phyloP scores from a whole-genome alignment of 2,329 filamentous ascomycete species.

The Neonectria coccinea region DNA sequence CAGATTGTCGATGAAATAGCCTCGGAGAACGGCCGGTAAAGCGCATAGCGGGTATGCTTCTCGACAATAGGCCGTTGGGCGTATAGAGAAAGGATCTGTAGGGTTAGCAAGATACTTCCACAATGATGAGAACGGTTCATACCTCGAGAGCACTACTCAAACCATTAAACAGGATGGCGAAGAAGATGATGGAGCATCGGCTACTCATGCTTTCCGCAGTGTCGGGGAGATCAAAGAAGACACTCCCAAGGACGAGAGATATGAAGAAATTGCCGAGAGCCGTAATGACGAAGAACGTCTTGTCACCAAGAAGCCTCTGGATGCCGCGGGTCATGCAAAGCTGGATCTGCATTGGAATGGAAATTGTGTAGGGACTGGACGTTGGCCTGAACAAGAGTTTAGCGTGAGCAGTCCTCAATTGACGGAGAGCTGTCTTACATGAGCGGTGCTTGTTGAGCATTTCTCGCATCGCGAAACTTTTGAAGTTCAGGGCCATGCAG shows the following conservation, averaged over 20 bases:
- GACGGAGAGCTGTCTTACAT: slow-evolving; percentile 17
- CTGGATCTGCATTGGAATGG: slow-evolving; percentile 57
- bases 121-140: neutral
- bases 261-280: slow-evolving; percentile 54
- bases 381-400: slow-evolving; percentile 25
- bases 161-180: slow-evolving; percentile 64
- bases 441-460: slow-evolving; percentile 29
- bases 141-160: slow-evolving; percentile 51
- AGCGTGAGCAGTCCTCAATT: neutral
- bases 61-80: slow-evolving; percentile 49
- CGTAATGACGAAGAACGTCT: slow-evolving; percentile 32
- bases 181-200: slow-evolving; percentile 61
- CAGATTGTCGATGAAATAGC: slow-evolving; percentile 49
- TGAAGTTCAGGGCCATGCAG: slow-evolving; percentile 16
- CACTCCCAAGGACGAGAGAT: slow-evolving; percentile 61
- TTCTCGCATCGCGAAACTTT: slow-evolving; percentile 26
- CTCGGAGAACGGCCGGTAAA: slow-evolving; percentile 50
- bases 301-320: slow-evolving; percentile 35
- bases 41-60: slow-evolving; percentile 51
- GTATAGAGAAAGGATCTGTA: slow-evolving; percentile 46
- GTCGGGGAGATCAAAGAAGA: slow-evolving; percentile 60
- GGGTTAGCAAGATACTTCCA: slow-evolving; percentile 35
- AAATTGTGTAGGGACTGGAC: slow-evolving; percentile 57
- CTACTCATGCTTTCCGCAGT: slow-evolving; percentile 57
- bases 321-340: slow-evolving; percentile 52